Percentiles rank a stretch among this genome's conserved stretches.
Evolutionary conservation across 768 basidiomycete genomes (phyloP).

Genomic region (Crucibulum laeve): DNA sequence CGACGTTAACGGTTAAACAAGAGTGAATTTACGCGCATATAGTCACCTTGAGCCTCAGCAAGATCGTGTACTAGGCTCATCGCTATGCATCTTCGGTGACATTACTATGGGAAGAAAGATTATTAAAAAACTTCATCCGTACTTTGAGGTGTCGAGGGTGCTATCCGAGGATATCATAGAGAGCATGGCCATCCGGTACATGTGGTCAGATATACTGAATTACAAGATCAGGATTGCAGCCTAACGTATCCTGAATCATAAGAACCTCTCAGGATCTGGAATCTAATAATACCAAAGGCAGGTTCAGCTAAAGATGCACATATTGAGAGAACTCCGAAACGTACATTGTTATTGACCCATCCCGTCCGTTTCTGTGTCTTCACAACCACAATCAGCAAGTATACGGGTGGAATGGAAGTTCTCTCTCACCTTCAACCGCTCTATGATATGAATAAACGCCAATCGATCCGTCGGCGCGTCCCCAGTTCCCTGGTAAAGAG

Average conservation of each 20-base stretch:
- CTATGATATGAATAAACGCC: constrained; percentile 87
- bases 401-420: not conserved
- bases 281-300: constrained; percentile 61
- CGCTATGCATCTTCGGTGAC: constrained; percentile 65
- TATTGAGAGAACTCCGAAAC: constrained; percentile 9
- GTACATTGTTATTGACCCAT: constrained; percentile 83
- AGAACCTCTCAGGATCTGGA: constrained; percentile 77
- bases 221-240: not conserved
- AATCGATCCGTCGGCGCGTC: constrained; percentile 63
- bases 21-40: not conserved
- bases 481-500: constrained; percentile 51
- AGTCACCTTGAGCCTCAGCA: constrained; percentile 85
- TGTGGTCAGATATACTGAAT: constrained; percentile 87
- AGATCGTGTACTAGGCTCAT: constrained; percentile 92
- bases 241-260: not conserved
- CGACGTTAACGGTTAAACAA: not conserved
- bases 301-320: not conserved
- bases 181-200: constrained; percentile 96
- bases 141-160: constrained; percentile 75
- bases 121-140: constrained; percentile 10
- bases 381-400: not conserved
- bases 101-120: not conserved
- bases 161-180: constrained; percentile 81
- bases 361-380: constrained; percentile 95
- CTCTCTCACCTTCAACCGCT: constrained; percentile 72